Evolutionary conservation across 805 yeast genomes (phyloP), one percentile per base, ranked within the genome.

Genomic region (Saturnispora sanitii): DNA sequence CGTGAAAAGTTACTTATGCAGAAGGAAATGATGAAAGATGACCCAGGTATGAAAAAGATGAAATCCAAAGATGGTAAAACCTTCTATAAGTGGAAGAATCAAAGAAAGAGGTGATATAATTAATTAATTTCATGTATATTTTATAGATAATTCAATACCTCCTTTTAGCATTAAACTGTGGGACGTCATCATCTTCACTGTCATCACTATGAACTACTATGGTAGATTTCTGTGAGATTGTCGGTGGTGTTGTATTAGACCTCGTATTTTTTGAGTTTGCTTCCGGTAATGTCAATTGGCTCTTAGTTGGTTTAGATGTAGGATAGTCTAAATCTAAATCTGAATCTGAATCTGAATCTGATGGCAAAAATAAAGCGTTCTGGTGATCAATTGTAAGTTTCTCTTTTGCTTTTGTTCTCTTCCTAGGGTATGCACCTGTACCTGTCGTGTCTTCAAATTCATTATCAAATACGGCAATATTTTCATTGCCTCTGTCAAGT

Each of bases 1-100:
- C 81, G 85, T 53, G 70, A 69, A 32, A 74, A 78, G 52, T 77
- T 88, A 77, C 83, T 82, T 42, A 52, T 74, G 42, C 94, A 87
- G 52, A 76, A 82, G 46, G 94, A 88, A 55, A 70, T 87, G 41
- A 86, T 90, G 95, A 85, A 85, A 58, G 79, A 49, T 97, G 97
- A 1, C 75, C 77, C 45, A 84, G 30, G 30, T 27, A 83, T 64
- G 82, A 80, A 71, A 87, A 87, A 65, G 58, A 81, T 4, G 37
- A 39, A 39, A 20, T 67, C 71, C 3, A 64, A 70, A 13, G 70
- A 75, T 26, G 97, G 97, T 4, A 71, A 73, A 42, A 73, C 74
- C 0, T 67, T 71, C 2, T 92, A 74, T 65, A 85, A 85, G 64
- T 90, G 96, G 95, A 84, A 80, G 57, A 81, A 74, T 50, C 77